A percentile compares a stretch with the other conserved stretches of the same genome.
Evolutionary conservation across 805 yeast genomes (phyloP).

Genomic region (Dipodascopsis tothii): DNA sequence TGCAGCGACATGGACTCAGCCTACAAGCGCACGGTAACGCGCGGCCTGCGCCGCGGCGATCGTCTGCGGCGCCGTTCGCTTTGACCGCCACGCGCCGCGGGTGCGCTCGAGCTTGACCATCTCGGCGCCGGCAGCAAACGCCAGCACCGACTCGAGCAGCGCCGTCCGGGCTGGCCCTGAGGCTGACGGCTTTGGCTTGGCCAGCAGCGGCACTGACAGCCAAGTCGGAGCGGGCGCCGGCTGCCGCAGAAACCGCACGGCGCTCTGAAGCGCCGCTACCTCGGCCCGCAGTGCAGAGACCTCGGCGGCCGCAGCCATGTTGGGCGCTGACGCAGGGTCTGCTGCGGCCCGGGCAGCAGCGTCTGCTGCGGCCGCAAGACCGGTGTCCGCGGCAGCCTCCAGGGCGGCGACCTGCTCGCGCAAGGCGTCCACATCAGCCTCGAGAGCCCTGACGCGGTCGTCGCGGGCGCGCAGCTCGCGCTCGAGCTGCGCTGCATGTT

Average conservation of each 20-base stretch:
- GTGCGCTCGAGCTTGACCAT: too few relatives aligned
- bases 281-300: not conserved
- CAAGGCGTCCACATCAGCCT: not conserved
- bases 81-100: too few relatives aligned
- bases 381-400: slow-evolving; percentile 2
- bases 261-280: not conserved
- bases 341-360: slow-evolving; percentile 19
- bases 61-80: too few relatives aligned
- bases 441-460: not conserved
- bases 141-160: too few relatives aligned
- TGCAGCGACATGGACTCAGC: too few relatives aligned
- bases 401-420: not conserved
- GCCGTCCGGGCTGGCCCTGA: too few relatives aligned
- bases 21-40: too few relatives aligned
- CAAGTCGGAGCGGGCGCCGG: slow-evolving; percentile 1
- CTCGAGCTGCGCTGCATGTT: not conserved
- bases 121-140: too few relatives aligned
- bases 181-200: too few relatives aligned
- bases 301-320: not conserved
- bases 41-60: too few relatives aligned
- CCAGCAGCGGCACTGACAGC: too few relatives aligned
- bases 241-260: not conserved
- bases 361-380: slow-evolving; percentile 1
- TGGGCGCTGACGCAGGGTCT: too few relatives aligned
- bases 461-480: not conserved